Evolutionary conservation across 805 yeast species (phyloP).

Genomic region (Nakazawaea populi): DNA sequence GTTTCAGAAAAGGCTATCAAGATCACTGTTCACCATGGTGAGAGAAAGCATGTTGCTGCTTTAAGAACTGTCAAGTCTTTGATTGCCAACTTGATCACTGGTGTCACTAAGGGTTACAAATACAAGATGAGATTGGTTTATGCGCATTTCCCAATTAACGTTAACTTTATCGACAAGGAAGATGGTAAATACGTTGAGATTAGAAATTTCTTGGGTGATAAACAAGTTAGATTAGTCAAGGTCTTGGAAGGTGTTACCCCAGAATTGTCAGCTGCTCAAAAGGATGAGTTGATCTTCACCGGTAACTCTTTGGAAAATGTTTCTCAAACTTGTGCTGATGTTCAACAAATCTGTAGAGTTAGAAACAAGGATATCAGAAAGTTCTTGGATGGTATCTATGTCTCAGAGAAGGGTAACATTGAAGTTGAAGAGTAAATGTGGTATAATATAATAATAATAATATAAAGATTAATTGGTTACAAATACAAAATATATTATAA

Average conservation of each 20-base stretch:
- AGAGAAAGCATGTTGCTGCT: constrained; percentile 96
- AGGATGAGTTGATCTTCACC: constrained; percentile 79
- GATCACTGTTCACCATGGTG: constrained; percentile 87
- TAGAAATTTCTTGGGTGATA: constrained; percentile 96
- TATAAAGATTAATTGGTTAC: not conserved
- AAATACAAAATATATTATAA: not conserved
- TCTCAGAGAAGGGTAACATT: constrained; percentile 81
- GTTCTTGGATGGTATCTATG: constrained; percentile 96
- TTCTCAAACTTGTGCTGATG: constrained; percentile 90
- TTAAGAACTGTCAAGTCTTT: constrained; percentile 90
- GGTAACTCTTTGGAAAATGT: constrained; percentile 92
- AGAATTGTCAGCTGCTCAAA: constrained; percentile 67
- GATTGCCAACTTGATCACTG: constrained; percentile 81
- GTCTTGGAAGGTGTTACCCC: constrained; percentile 78
- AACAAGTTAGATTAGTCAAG: constrained; percentile 77
- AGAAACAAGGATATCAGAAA: constrained; percentile 98
- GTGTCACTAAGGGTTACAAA: constrained; percentile 94
- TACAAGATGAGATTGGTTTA: constrained; percentile 96
- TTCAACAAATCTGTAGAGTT: constrained; percentile 90
- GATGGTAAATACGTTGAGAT: constrained; percentile 70
- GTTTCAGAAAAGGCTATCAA: constrained; percentile 59
- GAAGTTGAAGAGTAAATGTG: constrained; percentile 40
- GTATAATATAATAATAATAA: not conserved
- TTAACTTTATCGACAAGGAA: constrained; percentile 72
- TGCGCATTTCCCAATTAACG: constrained; percentile 98